Base-by-base conservation (phyloP, 805 yeast genomes). In the Wickerhamiella cacticola region DNA sequence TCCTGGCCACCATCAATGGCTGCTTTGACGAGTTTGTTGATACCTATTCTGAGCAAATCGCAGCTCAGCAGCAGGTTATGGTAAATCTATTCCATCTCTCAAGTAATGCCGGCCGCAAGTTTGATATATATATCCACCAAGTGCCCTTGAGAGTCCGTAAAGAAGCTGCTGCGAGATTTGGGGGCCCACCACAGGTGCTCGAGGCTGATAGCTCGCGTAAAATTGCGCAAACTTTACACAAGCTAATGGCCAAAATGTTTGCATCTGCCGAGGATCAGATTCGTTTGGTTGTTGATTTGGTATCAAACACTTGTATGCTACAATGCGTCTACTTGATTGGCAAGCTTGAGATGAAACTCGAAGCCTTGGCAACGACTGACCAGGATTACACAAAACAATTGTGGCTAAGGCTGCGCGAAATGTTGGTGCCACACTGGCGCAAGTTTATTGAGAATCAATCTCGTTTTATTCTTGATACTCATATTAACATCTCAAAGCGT, bases 381-480 rank as follows among this genome's bases (percentile, higher is more conserved):
- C 87, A 80, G 57, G 95, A 83, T 53, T 84, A 72, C 55, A 64
- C 73, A 18, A 66, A 74, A 50, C 68, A 71, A 34, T 67, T 72
- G 46, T 66, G 80, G 52, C 68, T 67, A 26, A 75, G 74, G 51
- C 53, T 78, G 4, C 63, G 68, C n/a, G 76, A 76, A 24, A 74
- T 73, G 58, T 66, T 78, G 39, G 64, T 64, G 35, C 63, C 62
- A 29, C 66, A 68, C 15, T 85, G 94, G 94, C 64, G 64, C 16
- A 74, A 73, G 52, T 76, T 74, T 52, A 62, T 80, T 21, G 74
- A 72, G 15, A 64, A 63, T n/a, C 85, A 82, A 59, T 63, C 74
- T 5, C 63, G 68, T 25, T 53, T 57, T 13, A 67, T 78, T 15
- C 70, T 69, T 35, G 67, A 71, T 48, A 61, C 60, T 34, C 59